A percentile compares a stretch with the other conserved stretches of the same genome.
phyloP scores from a whole-genome alignment of 768 basidiomycete genomes.

The Sarcomyxa edulis region DNA sequence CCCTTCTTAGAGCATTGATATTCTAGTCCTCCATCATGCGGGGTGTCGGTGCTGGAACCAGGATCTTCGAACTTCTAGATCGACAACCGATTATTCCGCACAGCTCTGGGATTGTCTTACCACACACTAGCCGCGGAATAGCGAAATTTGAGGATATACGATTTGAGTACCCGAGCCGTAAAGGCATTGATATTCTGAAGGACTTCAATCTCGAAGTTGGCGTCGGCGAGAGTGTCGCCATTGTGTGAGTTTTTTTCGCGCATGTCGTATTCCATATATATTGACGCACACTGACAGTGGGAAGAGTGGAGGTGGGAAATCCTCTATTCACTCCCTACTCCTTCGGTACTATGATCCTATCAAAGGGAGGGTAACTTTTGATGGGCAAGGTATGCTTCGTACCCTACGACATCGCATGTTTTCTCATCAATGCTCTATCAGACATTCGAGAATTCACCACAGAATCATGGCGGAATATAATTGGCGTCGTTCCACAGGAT shows the following conservation, averaged over 20 bases:
- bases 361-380: constrained; percentile 77
- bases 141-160: constrained; percentile 79
- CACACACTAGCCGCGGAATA: constrained; percentile 52
- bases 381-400: constrained; percentile 90
- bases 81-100: constrained; percentile 71
- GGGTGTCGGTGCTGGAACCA: constrained; percentile 86
- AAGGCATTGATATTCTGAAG: constrained; percentile 74
- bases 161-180: constrained; percentile 89
- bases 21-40: constrained; percentile 89
- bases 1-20: constrained; percentile 9
- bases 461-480: constrained; percentile 81
- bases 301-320: constrained; percentile 91
- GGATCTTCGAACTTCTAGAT: constrained; percentile 92
- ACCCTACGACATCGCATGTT: no score
- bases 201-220: constrained; percentile 77
- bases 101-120: constrained; percentile 51
- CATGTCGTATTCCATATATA: constrained; percentile 1
- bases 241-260: constrained; percentile 62
- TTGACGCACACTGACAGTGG: constrained; percentile 50
- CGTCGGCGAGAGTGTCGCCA: constrained; percentile 84
- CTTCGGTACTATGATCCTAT: constrained; percentile 87
- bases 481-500: constrained; percentile 92
- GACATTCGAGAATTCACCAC: constrained; percentile 86
- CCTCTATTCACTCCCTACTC: constrained; percentile 82
- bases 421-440: constrained; percentile 18